A percentile compares a stretch with the other conserved stretches of the same genome.
phyloP scores from a whole-genome alignment of 345 rosid species.

The Moricandia arvensis region DNA sequence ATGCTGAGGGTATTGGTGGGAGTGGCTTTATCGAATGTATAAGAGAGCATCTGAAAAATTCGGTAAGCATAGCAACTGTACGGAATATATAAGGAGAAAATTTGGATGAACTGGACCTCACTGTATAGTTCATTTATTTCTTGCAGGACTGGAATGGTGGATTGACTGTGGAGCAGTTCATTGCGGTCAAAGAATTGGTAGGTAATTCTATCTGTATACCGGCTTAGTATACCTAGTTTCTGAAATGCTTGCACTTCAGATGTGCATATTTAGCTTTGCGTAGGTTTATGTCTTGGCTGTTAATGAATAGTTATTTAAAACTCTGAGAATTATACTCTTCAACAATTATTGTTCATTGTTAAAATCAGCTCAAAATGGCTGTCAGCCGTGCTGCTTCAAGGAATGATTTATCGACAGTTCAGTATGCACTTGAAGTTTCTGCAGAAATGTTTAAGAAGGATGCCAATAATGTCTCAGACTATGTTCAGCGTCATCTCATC shows the following conservation, averaged over 20 bases:
- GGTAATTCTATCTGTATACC: constrained; percentile 21
- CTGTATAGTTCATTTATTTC: constrained; percentile 37
- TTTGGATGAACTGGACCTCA: constrained; percentile 33
- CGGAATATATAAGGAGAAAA: constrained; percentile 8
- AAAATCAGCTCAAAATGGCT: constrained; percentile 89
- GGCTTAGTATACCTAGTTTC: constrained; percentile 12
- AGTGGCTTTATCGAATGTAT: constrained; percentile 98
- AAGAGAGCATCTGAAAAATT: constrained; percentile 82
- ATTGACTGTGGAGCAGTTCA: constrained; percentile 90
- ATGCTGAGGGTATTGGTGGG: constrained; percentile 99
- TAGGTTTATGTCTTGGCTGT: constrained; percentile 8
- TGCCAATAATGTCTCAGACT: constrained; percentile 83
- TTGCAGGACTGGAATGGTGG: constrained; percentile 88
- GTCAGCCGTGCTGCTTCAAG: constrained; percentile 89
- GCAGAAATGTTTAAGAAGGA: constrained; percentile 97
- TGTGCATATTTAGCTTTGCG: constrained; percentile 17
- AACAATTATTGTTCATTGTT: constrained; percentile 6
- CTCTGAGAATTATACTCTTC: constrained; percentile 5
- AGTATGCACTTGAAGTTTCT: constrained; percentile 96
- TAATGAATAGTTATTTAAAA: neutral
- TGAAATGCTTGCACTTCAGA: constrained; percentile 43
- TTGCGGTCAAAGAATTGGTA: constrained; percentile 99
- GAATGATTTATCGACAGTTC: constrained; percentile 82
- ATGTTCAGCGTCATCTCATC: constrained; percentile 90
- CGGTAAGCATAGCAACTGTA: constrained; percentile 50